Percentiles rank a stretch among this genome's conserved stretches.
These are phyloP conservation scores for Phaeoacremonium minimum DNA, from an alignment of 2,329 filamentous ascomycete genomes.

Conservation along the genomic window DNA sequence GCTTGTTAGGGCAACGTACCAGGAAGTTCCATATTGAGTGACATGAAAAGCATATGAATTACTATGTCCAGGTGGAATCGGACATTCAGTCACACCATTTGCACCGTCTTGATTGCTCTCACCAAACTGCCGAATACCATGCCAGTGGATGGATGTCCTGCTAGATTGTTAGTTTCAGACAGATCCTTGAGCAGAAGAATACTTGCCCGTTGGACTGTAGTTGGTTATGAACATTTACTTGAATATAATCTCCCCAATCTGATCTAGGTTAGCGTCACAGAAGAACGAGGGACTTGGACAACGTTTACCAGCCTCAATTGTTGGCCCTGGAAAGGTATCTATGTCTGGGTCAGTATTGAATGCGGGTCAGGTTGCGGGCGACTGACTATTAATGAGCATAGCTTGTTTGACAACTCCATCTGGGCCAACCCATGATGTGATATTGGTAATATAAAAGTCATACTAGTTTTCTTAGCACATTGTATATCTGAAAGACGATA, in stretches of 20 bases:
- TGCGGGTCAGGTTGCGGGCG: neutral
- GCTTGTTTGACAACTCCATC: neutral
- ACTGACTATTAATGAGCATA: neutral
- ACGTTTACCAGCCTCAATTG: neutral
- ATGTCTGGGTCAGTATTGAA: neutral
- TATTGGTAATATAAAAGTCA: neutral
- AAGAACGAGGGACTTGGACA: too few species aligned
- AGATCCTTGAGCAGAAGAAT: too few species aligned
- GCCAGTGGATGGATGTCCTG: conserved; percentile 22
- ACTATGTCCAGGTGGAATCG: conserved; percentile 27
- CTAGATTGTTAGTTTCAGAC: too few species aligned
- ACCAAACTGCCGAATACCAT: conserved; percentile 1
- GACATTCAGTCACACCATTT: conserved; percentile 33
- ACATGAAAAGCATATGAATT: conserved; percentile 29
- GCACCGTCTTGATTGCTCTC: conserved; percentile 1
- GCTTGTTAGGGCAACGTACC: conserved; percentile 22
- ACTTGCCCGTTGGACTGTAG: neutral
- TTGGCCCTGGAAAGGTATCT: neutral
- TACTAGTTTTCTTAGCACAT: neutral
- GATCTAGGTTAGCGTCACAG: too few species aligned
- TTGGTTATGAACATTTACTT: neutral
- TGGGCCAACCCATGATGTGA: neutral
- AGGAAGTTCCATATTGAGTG: conserved; percentile 30
- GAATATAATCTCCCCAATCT: neutral
- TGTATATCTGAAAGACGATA: neutral